Conservation (phyloP, 495 filamentous ascomycete genomes). For the Aspergillus asperescens region DNA sequence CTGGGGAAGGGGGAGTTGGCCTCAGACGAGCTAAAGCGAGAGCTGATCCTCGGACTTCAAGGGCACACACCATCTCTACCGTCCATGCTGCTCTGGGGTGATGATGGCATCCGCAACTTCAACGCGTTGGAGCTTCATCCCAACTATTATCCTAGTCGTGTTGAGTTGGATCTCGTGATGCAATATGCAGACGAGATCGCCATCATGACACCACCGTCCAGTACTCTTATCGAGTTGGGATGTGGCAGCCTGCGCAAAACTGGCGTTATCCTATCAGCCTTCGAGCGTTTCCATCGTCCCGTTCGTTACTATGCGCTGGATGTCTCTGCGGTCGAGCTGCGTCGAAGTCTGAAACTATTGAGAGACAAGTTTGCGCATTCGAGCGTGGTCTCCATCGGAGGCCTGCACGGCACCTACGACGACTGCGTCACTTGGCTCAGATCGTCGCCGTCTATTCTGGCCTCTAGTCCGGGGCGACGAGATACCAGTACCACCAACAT, state of each 20-base stretch:
- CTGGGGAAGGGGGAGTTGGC: not conserved
- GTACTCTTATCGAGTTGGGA: too few relatives aligned
- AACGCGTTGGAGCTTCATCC: not conserved
- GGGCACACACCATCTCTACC: not conserved
- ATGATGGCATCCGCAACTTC: not conserved
- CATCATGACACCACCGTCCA: too few relatives aligned
- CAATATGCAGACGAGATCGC: not conserved
- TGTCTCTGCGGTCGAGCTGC: too few relatives aligned
- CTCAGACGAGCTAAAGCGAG: not conserved
- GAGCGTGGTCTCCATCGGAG: too few relatives aligned
- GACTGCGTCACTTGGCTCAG: too few relatives aligned
- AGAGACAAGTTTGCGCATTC: too few relatives aligned
- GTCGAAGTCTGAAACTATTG: too few relatives aligned
- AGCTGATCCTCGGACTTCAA: not conserved
- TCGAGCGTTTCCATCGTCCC: not conserved
- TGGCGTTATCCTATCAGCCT: too few relatives aligned
- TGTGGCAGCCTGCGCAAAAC: too few relatives aligned
- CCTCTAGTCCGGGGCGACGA: too few relatives aligned
- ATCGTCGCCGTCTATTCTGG: not conserved
- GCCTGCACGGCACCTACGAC: too few relatives aligned
- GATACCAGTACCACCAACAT: not conserved
- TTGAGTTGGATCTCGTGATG: not conserved
- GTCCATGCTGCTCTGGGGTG: not conserved
- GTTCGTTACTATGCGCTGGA: not conserved
- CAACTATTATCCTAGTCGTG: not conserved